These are phyloP conservation scores for Fusarium keratoplasticum DNA, from an alignment of 2,329 filamentous ascomycete genomes.

Conservation along the genomic window DNA sequence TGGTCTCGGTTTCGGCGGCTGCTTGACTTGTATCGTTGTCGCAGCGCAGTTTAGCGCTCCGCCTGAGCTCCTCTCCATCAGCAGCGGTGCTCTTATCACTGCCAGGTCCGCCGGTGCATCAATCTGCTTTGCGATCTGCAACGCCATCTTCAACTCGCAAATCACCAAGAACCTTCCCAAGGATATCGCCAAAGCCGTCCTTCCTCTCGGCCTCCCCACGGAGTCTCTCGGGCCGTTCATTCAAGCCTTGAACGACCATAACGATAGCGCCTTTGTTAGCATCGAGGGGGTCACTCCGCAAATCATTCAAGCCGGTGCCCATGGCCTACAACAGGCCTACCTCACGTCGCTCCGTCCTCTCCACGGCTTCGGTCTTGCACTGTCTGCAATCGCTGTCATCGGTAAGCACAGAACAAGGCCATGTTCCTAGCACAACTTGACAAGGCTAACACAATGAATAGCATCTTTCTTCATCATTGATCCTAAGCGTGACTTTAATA, in stretches of 20 bases:
- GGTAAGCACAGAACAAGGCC: not conserved
- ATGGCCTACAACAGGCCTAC: not conserved
- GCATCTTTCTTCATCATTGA: not conserved
- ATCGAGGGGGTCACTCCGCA: not conserved
- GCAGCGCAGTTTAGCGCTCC: not conserved
- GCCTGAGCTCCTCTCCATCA: not conserved
- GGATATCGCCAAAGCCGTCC: not conserved
- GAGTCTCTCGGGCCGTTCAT: not conserved
- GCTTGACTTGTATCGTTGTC: not conserved
- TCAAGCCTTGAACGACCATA: not conserved
- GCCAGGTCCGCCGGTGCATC: not conserved
- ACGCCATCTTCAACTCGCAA: not conserved
- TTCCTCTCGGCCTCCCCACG: not conserved
- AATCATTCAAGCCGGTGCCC: not conserved
- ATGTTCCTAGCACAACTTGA: not conserved
- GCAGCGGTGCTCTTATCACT: not conserved
- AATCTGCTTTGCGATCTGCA: not conserved
- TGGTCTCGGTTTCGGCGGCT: not conserved
- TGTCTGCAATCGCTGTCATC: not conserved
- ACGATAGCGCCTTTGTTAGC: not conserved
- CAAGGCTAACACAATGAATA: not conserved
- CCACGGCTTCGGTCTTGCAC: not conserved
- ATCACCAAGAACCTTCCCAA: not conserved
- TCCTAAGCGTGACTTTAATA: not conserved
- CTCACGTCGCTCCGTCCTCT: not conserved